Evolutionary conservation across 2,329 filamentous ascomycete species (phyloP), one percentile per base, ranked within the genome.

Genomic region (Aureobasidium lini): DNA sequence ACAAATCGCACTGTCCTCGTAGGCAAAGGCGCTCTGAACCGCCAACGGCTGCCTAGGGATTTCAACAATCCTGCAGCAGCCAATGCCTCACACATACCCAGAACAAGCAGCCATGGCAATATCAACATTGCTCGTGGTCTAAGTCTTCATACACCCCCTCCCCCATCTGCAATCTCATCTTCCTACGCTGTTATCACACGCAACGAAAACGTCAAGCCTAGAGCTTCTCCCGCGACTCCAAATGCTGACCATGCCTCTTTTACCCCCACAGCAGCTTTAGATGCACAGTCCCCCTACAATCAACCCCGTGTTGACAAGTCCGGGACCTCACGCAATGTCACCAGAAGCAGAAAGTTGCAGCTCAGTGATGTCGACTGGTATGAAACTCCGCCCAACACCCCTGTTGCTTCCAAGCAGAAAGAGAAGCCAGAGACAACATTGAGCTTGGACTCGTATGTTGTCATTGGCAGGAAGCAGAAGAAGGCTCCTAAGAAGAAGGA

Each of bases 311-410:
- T 76, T 56, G 82, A 85, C 66, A 85, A 83, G 68, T 77, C 81
- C 44, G 81, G 81, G 61, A 77, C 76, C 65, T 87, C 87, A 65
- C 86, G 88, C 59, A 84, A 82, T 69, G 86, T 87, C 61, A 91
- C 96, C 72, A 87, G 92, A 64, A 86, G 89, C 61, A 85, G 94
- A 68, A 95, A 95, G 75, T 79, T 99, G 62, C 93, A 97, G 72
- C 83, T 97, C 61, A 96, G 90, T 74, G 94, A 99, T 75, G 90
- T 99, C 73, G 93, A 99, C 74, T 99, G 94, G 94, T 96, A 93
- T 78, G 67, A 52, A 18, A 9, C 48, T 7, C 29, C 48, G 13
- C 31, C 48, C 48, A n/a, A 29, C 7, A 10, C 48, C 36, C 48
- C 23, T 3, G 13, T 36, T 32, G 56, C 60, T 48, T 61, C 65